phyloP scores from a whole-genome alignment of 2,329 filamentous ascomycete species.

The Colletotrichum falcatum region DNA sequence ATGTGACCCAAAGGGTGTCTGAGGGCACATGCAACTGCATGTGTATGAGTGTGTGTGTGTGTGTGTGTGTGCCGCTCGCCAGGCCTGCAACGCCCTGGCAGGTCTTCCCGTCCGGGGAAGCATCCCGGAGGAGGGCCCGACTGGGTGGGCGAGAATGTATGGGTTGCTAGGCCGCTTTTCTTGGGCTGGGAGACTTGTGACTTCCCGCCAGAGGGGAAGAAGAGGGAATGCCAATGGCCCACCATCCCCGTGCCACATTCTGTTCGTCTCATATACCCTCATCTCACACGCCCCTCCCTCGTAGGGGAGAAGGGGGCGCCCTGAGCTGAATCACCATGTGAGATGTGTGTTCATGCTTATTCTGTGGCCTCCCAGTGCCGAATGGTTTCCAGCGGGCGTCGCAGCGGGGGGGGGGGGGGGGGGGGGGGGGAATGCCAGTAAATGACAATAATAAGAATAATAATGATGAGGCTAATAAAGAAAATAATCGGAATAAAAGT shows the following conservation, averaged over 20 bases:
- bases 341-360: slow-evolving; percentile 40
- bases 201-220: neutral
- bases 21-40: neutral
- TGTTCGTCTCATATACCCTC: slow-evolving; percentile 13
- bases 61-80: neutral
- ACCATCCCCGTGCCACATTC: neutral
- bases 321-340: slow-evolving; percentile 8
- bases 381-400: neutral
- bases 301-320: neutral
- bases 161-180: neutral
- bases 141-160: slow-evolving; percentile 10
- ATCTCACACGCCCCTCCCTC: slow-evolving; percentile 23
- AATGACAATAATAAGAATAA: neutral
- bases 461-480: neutral
- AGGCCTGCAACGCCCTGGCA: slow-evolving; percentile 33
- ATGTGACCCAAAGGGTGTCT: slow-evolving; percentile 18
- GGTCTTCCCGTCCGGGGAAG: slow-evolving; percentile 33
- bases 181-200: slow-evolving; percentile 14
- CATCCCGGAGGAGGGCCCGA: slow-evolving; percentile 22
- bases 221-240: neutral
- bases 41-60: neutral
- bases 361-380: slow-evolving; percentile 21
- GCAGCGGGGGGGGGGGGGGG: no score
- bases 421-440: no score
- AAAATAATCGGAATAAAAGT: neutral